Conservation (phyloP, 345 rosid genomes). For the Eucalyptus urophylla region DNA sequence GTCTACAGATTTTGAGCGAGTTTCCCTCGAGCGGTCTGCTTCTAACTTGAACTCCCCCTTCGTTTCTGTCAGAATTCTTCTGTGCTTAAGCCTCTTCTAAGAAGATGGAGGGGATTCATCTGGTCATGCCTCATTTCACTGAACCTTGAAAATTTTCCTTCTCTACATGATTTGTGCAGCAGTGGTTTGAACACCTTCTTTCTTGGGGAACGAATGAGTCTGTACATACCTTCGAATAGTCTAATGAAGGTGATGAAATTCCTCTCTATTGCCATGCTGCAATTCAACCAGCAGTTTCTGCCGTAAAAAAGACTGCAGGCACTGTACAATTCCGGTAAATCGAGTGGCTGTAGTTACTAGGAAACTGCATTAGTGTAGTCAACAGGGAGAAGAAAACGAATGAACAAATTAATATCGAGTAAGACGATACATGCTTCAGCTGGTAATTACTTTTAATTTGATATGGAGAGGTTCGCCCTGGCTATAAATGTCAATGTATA, state of each 20-base stretch:
- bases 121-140: neutral
- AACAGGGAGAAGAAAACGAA: neutral
- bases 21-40: neutral
- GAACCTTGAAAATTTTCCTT: neutral
- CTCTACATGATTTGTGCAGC: neutral
- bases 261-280: neutral
- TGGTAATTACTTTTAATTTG: neutral
- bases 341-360: too few relatives aligned
- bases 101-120: neutral
- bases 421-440: neutral
- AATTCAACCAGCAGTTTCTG: neutral
- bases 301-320: neutral
- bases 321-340: neutral
- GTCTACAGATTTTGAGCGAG: neutral
- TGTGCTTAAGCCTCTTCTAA: neutral
- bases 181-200: too few relatives aligned
- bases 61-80: neutral
- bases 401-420: neutral
- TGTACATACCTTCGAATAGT: neutral
- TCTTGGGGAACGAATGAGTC: too few relatives aligned
- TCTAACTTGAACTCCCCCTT: neutral
- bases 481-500: neutral
- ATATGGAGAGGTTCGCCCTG: neutral
- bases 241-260: neutral
- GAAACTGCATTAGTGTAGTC: neutral